Evolutionary conservation across 176 grass and related monocot genomes (phyloP), one percentile per base, ranked within the genome.

Genomic region (Stipa capillata): DNA sequence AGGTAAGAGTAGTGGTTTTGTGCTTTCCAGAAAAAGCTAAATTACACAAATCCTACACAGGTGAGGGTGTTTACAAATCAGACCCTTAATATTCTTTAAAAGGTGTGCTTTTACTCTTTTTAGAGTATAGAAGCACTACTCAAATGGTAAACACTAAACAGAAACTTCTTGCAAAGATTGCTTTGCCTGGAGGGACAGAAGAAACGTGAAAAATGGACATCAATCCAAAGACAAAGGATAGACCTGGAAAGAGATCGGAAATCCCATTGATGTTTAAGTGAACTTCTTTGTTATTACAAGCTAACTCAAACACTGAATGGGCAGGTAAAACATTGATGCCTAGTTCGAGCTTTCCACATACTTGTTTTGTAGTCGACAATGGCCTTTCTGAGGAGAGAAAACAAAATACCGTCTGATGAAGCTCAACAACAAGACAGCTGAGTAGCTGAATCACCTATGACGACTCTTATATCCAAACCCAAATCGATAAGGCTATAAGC

Each of bases 291-390:
- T 65, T 79, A 35, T 31, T 73, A 50, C 58, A 49, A 58, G 40
- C 16, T 73, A 83, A 88, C 13, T 83, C 66, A 57, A 88, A 79
- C 57, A 88, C 39, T 73, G 21, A 72, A 39, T 73, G 66, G 5
- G 86, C 66, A 39, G 74, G 66, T 65, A 83, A 72, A 21, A 90
- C 83, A 87, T 83, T 82, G 57, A 27, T 65, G 18, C 78, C 70
- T 78, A 82, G 64, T 65, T 82, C 78, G 36, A 86, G 87, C 71
- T 39, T 86, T 72, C 42, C 63, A 82, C 87, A 83, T 49, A 90
- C 73, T 65, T 83, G 79, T 56, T 73, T 90, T 73, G 62, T 51
- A 69, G 32, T 78, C 2, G 65, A 78, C 72, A 65, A 72, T 73
- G 66, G 37, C 14, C 78, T 73, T 82, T 73, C 88, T 90, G 74